Evolutionary conservation across 2,329 filamentous ascomycete species (phyloP), one percentile per base, ranked within the genome.

Genomic region (Paracorniculantispora psalliotae): DNA sequence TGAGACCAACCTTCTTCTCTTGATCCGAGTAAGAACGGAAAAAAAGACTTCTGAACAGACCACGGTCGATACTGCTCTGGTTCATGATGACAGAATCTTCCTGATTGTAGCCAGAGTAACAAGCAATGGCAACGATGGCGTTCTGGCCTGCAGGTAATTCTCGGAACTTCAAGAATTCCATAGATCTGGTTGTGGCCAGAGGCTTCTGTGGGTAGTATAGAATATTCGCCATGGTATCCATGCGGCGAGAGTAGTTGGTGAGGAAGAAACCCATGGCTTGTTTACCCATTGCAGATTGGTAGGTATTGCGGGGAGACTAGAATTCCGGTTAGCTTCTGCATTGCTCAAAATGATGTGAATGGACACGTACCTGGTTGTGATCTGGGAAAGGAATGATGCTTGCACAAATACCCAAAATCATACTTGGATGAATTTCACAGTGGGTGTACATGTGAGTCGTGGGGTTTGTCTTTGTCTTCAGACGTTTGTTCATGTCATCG

Each of bases 21-120:
- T 92, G 91, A 70, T 99, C 94, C 33, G 92, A 96, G 75, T 99
- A 99, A 12, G 93, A 92, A 66, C 96, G 88, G 84, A 96, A 99
- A 80, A 97, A 99, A 57, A 99, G 77, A 83, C 92, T 97, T 69
- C 96, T 86, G 87, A 99, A 99, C 4, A 99, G 81, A 63, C 94
- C 94, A 69, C 94, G 90, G 74, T 99, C 94, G 68, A 99, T 97
- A 75, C 92, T 96, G 77, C 92, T 97, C 78, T 99, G 94, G 75
- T 99, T 99, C 94, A 99, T 97, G 69, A 99, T 96, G 66, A 99
- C 93, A 65, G 94, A 99, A 86, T 99, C 94, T 91, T 99, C 94
- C 73, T 99, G 96, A 75, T 99, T 99, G 80, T 99, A 99, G 61
- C 94, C 94, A 57, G 92, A 96, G 77, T 99, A 99, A 73, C 90